Evolutionary conservation across 1,284 basidiomycete genomes (phyloP).

Genomic region (Irpex sp.): DNA sequence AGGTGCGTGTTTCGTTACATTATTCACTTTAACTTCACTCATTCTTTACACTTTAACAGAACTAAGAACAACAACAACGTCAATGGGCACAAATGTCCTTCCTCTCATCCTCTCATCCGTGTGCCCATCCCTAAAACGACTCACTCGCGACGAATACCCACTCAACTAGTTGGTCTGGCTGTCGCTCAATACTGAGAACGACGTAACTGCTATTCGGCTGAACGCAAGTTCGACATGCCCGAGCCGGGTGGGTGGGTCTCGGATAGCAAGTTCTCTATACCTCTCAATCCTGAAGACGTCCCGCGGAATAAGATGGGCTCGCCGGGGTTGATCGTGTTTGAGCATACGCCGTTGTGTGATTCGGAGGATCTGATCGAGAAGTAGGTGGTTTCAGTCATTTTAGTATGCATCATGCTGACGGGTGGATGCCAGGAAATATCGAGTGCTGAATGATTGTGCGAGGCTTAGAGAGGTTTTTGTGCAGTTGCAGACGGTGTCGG

Average conservation of each 20-base stretch:
- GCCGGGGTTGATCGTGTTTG: slow-evolving; percentile 69
- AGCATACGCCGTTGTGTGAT: slow-evolving; percentile 62
- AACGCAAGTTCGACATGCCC: slow-evolving; percentile 67
- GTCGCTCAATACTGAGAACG: slow-evolving; percentile 66
- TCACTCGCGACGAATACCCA: slow-evolving; percentile 20
- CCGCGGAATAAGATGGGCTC: slow-evolving; percentile 27
- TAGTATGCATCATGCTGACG: neutral
- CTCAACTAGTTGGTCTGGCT: slow-evolving; percentile 60
- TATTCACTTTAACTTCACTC: no score
- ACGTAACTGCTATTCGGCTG: slow-evolving; percentile 74
- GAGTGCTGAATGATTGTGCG: slow-evolving; percentile 64
- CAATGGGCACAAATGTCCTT: slow-evolving; percentile 72
- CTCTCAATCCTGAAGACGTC: slow-evolving; percentile 21
- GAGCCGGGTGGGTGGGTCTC: slow-evolving; percentile 56
- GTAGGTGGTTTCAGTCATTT: slow-evolving; percentile 28
- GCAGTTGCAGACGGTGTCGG: slow-evolving; percentile 34
- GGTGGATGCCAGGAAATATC: slow-evolving; percentile 52
- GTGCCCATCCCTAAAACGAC: slow-evolving; percentile 33
- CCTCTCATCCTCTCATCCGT: slow-evolving; percentile 36
- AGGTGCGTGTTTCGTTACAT: slow-evolving; percentile 39
- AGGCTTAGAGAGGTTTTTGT: slow-evolving; percentile 62
- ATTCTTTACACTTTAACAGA: slow-evolving; percentile 34
- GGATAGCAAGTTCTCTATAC: slow-evolving; percentile 58
- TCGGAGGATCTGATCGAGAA: slow-evolving; percentile 55
- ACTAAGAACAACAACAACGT: slow-evolving; percentile 60